phyloP scores from a whole-genome alignment of 2,329 filamentous ascomycete species.

The Aspergillus novofumigatus region DNA sequence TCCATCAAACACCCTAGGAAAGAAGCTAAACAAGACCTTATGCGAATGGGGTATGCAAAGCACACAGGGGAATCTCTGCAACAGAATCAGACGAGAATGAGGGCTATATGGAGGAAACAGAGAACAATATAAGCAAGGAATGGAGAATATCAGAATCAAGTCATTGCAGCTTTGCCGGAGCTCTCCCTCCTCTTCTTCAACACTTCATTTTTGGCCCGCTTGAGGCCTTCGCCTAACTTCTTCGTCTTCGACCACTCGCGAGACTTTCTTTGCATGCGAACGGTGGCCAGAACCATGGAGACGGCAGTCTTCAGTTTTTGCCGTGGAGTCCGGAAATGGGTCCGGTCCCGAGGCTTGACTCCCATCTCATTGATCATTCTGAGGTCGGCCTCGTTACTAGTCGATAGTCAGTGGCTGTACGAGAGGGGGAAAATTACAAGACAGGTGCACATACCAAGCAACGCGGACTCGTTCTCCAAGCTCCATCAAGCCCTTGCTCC shows the following conservation, averaged over 20 bases:
- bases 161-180: conserved; percentile 20
- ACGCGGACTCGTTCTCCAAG: conserved; percentile 61
- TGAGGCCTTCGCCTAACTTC: conserved; percentile 42
- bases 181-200: conserved; percentile 35
- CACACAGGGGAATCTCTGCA: neutral
- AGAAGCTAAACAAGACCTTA: neutral
- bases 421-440: conserved; percentile 2
- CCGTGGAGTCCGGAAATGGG: conserved; percentile 29
- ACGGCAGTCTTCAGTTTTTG: conserved; percentile 42
- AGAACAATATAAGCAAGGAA: neutral
- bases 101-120: conserved; percentile 17
- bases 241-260: conserved; percentile 43
- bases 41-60: neutral
- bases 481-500: conserved; percentile 82
- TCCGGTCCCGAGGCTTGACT: conserved; percentile 46
- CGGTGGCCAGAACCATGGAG: conserved; percentile 41
- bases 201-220: conserved; percentile 40
- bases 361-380: conserved; percentile 81
- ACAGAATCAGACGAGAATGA: neutral
- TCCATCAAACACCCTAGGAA: neutral
- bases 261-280: conserved; percentile 44
- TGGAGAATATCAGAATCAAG: neutral
- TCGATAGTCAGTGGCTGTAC: conserved; percentile 5
- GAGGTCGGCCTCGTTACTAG: conserved; percentile 88
- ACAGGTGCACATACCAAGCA: conserved; percentile 68